Conservation (phyloP, 2,329 filamentous ascomycete species). For the Colletotrichum cereale region DNA sequence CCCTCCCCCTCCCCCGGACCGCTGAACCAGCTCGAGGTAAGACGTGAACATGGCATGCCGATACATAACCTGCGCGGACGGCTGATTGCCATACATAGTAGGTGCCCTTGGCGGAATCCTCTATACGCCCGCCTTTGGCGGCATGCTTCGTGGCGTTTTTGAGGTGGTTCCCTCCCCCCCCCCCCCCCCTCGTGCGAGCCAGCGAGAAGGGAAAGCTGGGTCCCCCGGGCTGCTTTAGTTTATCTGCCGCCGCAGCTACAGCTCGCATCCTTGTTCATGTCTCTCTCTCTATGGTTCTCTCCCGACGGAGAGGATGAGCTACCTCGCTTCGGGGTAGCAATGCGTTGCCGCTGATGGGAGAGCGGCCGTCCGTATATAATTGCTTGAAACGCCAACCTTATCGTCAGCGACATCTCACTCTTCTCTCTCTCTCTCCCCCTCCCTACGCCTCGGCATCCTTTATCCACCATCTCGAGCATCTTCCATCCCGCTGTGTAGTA, state of each 20-base stretch:
- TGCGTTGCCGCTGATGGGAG: background rate
- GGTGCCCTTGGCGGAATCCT: background rate
- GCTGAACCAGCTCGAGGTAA: background rate
- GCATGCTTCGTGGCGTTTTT: conserved; percentile 20
- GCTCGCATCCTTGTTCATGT: conserved; percentile 17
- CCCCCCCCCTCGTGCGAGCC: background rate
- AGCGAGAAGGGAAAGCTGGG: background rate
- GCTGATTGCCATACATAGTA: background rate
- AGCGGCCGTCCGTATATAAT: conserved; percentile 21
- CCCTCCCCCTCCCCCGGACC: no score
- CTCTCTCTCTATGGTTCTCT: background rate
- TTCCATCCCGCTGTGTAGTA: background rate
- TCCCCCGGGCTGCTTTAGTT: background rate
- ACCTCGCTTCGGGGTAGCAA: background rate
- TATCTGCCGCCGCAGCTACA: conserved; percentile 3
- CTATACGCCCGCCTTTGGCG: background rate
- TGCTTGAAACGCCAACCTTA: background rate
- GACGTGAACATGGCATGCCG: background rate
- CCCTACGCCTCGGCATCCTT: background rate
- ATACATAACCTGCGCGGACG: background rate
- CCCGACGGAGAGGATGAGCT: conserved; percentile 27
- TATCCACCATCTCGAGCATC: background rate
- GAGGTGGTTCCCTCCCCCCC: background rate
- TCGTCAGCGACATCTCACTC: no score
- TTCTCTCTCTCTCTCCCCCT: background rate